Conservation (phyloP, 2,329 filamentous ascomycete species). For the Ophiostoma piceae region DNA sequence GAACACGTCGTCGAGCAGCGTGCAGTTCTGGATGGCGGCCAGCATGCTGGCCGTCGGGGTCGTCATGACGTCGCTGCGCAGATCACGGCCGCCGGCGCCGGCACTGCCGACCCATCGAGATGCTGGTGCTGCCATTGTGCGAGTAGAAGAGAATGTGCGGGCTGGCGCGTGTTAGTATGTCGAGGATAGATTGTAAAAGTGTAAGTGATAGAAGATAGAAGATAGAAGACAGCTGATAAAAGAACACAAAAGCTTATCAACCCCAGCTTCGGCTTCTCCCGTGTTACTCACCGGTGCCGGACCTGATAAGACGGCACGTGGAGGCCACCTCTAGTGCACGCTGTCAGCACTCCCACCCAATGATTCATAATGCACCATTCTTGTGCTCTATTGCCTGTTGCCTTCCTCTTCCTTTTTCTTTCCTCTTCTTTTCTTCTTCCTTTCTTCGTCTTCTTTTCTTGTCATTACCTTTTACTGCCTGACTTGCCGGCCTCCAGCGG, state of each 20-base stretch:
- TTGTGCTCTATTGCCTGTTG: neutral
- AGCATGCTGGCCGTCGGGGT: constrained; percentile 79
- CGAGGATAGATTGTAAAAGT: no score
- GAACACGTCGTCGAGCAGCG: constrained; percentile 79
- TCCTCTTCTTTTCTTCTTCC: neutral
- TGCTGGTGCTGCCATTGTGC: neutral
- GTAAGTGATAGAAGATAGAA: neutral
- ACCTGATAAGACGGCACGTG: constrained; percentile 9
- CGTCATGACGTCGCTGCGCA: constrained; percentile 52
- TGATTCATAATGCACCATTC: neutral
- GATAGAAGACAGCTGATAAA: neutral
- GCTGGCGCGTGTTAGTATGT: neutral
- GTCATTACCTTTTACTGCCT: neutral
- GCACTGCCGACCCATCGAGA: constrained; percentile 33
- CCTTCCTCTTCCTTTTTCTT: neutral
- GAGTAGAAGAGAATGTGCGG: neutral
- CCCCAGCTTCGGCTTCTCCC: neutral
- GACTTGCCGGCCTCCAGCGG: constrained; percentile 15
- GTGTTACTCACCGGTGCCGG: constrained; percentile 2
- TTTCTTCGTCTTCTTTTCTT: neutral
- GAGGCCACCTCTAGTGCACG: neutral
- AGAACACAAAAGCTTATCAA: neutral
- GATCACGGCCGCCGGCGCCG: constrained; percentile 33
- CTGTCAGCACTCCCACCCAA: neutral
- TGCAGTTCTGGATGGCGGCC: constrained; percentile 65